These are phyloP conservation scores for Oidiodendron maius DNA, from an alignment of 495 filamentous ascomycete species.

Conservation along the genomic window DNA sequence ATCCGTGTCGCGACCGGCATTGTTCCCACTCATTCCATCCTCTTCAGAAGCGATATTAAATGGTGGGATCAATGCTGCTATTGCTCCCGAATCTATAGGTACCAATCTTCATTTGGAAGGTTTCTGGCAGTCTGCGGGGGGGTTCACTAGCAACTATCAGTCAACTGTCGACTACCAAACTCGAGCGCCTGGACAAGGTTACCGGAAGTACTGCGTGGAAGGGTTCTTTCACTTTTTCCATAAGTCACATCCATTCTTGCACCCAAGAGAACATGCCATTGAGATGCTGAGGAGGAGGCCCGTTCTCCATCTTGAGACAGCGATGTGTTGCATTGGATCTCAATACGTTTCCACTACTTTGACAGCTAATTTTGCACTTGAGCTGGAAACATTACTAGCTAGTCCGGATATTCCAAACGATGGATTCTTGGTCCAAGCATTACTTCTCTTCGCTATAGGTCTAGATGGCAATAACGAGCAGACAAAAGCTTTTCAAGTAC, in stretches of 20 bases:
- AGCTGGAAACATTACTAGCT: conserved; percentile 49
- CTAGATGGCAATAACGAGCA: conserved; percentile 71
- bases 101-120: conserved; percentile 11
- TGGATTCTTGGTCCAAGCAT: conserved; percentile 68
- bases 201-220: conserved; percentile 38
- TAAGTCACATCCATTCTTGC: conserved; percentile 59
- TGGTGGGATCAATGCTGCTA: conserved; percentile 1
- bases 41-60: conserved; percentile 16
- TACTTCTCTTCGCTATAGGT: conserved; percentile 70
- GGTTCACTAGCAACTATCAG: too few species aligned
- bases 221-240: conserved; percentile 61
- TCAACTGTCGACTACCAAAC: conserved; percentile 14
- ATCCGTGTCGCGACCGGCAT: conserved; percentile 1
- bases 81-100: conserved; percentile 17
- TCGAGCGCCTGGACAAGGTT: conserved; percentile 8
- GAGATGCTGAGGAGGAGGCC: conserved; percentile 37
- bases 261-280: conserved; percentile 41
- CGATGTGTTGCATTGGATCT: conserved; percentile 66
- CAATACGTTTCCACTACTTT: conserved; percentile 47
- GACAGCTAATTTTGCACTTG: conserved; percentile 46
- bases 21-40: conserved; percentile 14
- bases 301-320: conserved; percentile 44
- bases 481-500: conserved; percentile 56
- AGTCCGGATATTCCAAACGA: conserved; percentile 44
- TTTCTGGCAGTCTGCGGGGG: too few species aligned